Evolutionary conservation across 2,329 filamentous ascomycete genomes (phyloP).

Genomic region (Penicillium sp.): DNA sequence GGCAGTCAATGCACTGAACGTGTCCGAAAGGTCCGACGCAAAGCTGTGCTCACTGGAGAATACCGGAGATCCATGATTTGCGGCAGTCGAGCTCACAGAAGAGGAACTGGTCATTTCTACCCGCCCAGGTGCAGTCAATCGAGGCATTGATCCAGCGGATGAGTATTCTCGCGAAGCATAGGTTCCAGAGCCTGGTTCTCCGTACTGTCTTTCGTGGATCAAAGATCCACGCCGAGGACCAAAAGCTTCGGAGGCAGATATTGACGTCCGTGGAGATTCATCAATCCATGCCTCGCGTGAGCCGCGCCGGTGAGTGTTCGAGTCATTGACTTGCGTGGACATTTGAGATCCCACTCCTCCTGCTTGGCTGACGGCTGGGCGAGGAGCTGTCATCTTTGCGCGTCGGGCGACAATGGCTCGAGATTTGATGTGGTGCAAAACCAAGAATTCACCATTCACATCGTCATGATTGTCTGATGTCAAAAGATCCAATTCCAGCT

Average conservation of each 20-base stretch:
- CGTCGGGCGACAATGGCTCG: neutral
- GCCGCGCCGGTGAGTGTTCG: neutral
- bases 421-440: neutral
- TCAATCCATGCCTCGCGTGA: too few relatives aligned
- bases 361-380: neutral
- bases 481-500: neutral
- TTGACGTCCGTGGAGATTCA: too few relatives aligned
- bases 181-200: neutral
- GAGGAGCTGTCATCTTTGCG: neutral
- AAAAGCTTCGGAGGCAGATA: too few relatives aligned
- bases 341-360: neutral
- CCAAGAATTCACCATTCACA: neutral
- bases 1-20: neutral
- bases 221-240: too few relatives aligned
- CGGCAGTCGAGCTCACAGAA: neutral
- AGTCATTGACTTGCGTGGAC: neutral
- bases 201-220: neutral
- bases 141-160: neutral
- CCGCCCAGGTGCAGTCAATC: neutral
- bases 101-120: neutral
- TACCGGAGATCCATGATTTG: neutral
- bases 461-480: neutral
- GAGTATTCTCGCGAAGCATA: neutral
- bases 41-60: neutral
- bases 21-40: neutral